Conservation (phyloP, 371 early-diverging fungal genomes). For the Zychaea mexicana region DNA sequence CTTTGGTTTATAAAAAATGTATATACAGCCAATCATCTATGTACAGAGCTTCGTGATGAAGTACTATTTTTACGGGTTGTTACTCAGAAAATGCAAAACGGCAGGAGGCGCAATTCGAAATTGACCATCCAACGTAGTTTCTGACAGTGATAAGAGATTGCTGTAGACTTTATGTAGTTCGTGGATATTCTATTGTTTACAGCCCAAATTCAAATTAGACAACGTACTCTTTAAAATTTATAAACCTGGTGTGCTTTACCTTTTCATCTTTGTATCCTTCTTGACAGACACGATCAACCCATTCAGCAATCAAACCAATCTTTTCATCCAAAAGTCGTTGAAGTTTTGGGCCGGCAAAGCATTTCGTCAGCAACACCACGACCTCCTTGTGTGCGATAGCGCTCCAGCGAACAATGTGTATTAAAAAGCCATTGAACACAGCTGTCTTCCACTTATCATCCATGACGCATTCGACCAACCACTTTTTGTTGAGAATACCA, state of each 20-base stretch:
- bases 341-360: conserved; percentile 30
- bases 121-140: conserved; percentile 31
- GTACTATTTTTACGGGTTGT: not conserved
- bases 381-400: conserved; percentile 43
- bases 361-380: conserved; percentile 41
- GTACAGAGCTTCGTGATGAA: no score
- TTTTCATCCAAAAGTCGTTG: conserved; percentile 29
- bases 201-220: no score
- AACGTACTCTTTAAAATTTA: no score
- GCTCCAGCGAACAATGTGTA: conserved; percentile 47
- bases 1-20: no score
- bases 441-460: conserved; percentile 41
- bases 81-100: conserved; percentile 19
- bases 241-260: conserved; percentile 28
- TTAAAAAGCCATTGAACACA: conserved; percentile 48
- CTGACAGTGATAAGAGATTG: conserved; percentile 28
- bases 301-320: conserved; percentile 34
- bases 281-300: conserved; percentile 27
- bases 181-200: conserved; percentile 19
- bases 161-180: conserved; percentile 25
- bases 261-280: conserved; percentile 33
- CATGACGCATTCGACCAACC: conserved; percentile 41
- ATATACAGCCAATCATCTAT: no score
- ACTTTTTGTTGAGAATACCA: conserved; percentile 38
- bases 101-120: conserved; percentile 34